These are phyloP conservation scores for Bacidia gigantensis DNA, from an alignment of 495 filamentous ascomycete genomes.

Conservation along the genomic window DNA sequence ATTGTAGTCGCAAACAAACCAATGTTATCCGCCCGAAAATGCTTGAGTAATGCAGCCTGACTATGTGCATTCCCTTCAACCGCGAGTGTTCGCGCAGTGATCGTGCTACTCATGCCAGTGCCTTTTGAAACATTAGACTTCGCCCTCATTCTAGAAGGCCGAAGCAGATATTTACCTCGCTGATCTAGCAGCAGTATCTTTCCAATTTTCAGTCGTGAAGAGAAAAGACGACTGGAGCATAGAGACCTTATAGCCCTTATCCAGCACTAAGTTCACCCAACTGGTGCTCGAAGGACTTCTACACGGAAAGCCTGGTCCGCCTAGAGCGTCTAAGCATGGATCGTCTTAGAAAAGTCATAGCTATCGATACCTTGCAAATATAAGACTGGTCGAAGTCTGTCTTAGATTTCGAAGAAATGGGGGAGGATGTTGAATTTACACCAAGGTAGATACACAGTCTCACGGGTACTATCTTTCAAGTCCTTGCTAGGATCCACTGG, in stretches of 20 bases:
- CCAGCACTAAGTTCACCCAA: constrained; percentile 35
- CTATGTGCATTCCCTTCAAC: constrained; percentile 44
- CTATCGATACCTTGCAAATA: constrained; percentile 26
- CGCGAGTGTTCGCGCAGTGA: constrained; percentile 56
- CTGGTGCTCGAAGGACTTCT: background rate
- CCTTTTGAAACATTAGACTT: constrained; percentile 29
- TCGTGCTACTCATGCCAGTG: constrained; percentile 67
- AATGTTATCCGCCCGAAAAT: constrained; percentile 79
- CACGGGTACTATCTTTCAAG: constrained; percentile 35
- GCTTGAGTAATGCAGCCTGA: constrained; percentile 72
- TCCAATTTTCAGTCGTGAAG: background rate
- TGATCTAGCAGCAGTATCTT: constrained; percentile 76
- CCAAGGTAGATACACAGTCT: constrained; percentile 31
- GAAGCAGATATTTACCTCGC: constrained; percentile 24
- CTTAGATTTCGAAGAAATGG: background rate
- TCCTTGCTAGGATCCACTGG: constrained; percentile 36
- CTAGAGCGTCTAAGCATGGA: background rate
- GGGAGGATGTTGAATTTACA: constrained; percentile 11
- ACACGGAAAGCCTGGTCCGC: constrained; percentile 15
- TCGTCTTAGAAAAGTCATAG: background rate
- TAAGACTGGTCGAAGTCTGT: constrained; percentile 14
- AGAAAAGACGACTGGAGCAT: background rate
- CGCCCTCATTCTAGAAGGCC: too few relatives aligned
- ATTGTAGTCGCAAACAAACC: constrained; percentile 12
- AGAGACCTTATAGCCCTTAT: constrained; percentile 58